Conservation (phyloP, 2,329 filamentous ascomycete genomes). For the Esteya vermicola region DNA sequence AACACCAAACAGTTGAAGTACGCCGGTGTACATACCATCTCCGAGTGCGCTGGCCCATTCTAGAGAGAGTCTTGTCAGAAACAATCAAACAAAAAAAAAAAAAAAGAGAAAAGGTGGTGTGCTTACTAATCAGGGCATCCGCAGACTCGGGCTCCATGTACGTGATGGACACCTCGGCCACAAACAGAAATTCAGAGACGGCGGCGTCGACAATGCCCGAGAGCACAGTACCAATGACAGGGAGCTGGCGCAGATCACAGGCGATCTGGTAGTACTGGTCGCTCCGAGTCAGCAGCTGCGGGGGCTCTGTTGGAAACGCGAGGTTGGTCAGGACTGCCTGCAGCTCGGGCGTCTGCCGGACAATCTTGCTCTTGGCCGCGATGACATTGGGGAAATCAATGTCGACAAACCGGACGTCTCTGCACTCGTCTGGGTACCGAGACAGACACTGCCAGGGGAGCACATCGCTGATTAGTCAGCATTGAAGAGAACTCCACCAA, state of each 20-base stretch:
- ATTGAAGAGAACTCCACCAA: not conserved
- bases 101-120: not conserved
- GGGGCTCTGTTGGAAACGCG: conserved; percentile 23
- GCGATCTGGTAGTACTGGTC: conserved; percentile 64
- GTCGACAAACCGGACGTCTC: conserved; percentile 58
- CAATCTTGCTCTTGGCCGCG: conserved; percentile 53
- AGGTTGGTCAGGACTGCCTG: conserved; percentile 33
- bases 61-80: conserved; percentile 1
- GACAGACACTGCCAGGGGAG: conserved; percentile 71
- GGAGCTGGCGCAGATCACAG: conserved; percentile 62
- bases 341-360: conserved; percentile 49
- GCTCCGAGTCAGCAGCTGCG: conserved; percentile 45
- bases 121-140: conserved; percentile 48
- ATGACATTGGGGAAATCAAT: conserved; percentile 78
- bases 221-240: conserved; percentile 44
- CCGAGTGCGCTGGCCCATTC: conserved; percentile 61
- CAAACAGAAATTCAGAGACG: conserved; percentile 55
- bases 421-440: conserved; percentile 45
- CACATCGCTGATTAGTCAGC: conserved; percentile 49
- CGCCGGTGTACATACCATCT: conserved; percentile 32
- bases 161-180: conserved; percentile 81
- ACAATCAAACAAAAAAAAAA: not conserved
- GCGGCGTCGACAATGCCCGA: conserved; percentile 41
- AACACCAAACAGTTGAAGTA: not conserved
- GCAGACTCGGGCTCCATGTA: conserved; percentile 70